Evolutionary conservation across 1,139 yeast genomes (phyloP), one percentile per base, ranked within the genome.

Genomic region (Geotrichum europaeum): DNA sequence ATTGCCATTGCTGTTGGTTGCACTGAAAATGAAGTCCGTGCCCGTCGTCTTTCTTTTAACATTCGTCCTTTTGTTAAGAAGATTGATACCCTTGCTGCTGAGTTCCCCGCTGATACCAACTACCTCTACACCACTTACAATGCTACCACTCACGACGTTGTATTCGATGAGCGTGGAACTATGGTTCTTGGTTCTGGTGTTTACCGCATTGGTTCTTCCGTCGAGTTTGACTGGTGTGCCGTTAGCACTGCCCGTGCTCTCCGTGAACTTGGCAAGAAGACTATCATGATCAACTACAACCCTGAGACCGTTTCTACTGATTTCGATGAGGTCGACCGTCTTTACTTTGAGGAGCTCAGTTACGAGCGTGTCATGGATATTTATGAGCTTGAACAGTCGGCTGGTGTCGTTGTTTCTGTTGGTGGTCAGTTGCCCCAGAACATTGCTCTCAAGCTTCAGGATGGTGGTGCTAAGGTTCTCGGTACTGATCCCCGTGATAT

Each of bases 401-500:
- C 86, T 22, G 99, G 99, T 80, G 97, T 94, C 65, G 86, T 94
- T 67, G 90, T 94, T 67, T 88, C 98, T 65, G 91, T 94, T 96
- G 99, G 99, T 82, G 99, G 99, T 74, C 99, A 95, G 80, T 89
- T 97, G 53, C 90, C 98, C 9, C 91, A 94, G 79, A 94, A 94
- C 76, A 94, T 94, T 79, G 99, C 99, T 43, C 82, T 94, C 74
- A 86, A 92, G 65, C 81, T 94, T 71, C 94, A 92, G 78, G 87
- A 97, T 77, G 96, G 92, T 78, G 90, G 90, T 60, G 97, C 91
- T 69, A 94, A 92, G 80, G 89, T 94, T 67, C 81, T 94, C 70
- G 99, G 99, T 77, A 94, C 99, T 58, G 87, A 96, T 51, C 99
- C 99, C 63, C 97, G 90, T 76, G 91, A 90, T 96, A 94, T 94